Base-by-base conservation (phyloP, 805 yeast species). In the Candida rishiriensis region DNA sequence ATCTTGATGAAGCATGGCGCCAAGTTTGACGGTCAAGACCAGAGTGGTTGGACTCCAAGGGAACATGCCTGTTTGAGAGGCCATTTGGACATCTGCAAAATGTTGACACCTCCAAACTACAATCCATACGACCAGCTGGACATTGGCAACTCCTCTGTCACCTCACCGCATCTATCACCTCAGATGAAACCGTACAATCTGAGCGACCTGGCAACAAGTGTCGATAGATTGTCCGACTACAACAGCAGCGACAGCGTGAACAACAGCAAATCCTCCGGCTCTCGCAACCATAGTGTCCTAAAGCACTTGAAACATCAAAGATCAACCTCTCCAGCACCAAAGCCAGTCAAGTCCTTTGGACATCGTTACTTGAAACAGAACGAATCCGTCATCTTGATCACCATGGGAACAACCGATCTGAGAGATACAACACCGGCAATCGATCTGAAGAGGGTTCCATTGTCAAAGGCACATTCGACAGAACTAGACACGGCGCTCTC, bases 11-110 rank as follows among this genome's bases (percentile, higher is more conserved):
- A 67, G 0, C 57, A 71, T 36, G 80, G 79, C 16, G 85, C 88
- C 5, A 66, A 71, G 8, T 76, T 68, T 46, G 74, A 76, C 36
- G 64, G 70, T 26, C 72, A 76, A 14, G 98, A 91, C 66, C 83
- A 79, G 38, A 83, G 93, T 41, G 97, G 97, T 0, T 91, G 98
- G 98, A 79, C 88, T 15, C 96, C 98, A n/a, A 81, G 88, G 81
- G 98, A 91, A 57, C 98, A 91, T 63, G 97, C 97, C 0, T 83
- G 88, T 39, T 69, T 91, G 38, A 75, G 97, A 54, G 98, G 98
- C 5, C 95, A 89, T 61, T 66, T 90, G 46, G 73, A 69, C 2
- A 76, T 88, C 32, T 83, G 93, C 1, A 78, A 78, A 41, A 54
- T 78, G 56, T 67, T 91, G 43, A 72, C 72, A 29, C 86, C 86